These are phyloP conservation scores for Lipomyces yamadae DNA, from an alignment of 805 yeast genomes.

Conservation along the genomic window DNA sequence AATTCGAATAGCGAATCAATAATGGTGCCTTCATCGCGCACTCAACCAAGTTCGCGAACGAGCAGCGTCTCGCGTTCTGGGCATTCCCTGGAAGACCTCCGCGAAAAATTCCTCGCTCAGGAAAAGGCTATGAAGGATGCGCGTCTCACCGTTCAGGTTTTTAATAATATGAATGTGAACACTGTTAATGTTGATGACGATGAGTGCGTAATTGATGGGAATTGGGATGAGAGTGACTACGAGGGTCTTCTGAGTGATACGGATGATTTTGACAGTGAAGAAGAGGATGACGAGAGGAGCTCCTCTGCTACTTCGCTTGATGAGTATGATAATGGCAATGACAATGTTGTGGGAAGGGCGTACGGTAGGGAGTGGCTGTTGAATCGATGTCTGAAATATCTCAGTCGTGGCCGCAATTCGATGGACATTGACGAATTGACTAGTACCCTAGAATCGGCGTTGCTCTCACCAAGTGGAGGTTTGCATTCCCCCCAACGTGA, in stretches of 20 bases:
- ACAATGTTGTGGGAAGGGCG: background rate
- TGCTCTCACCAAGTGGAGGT: constrained; percentile 15
- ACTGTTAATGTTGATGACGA: constrained; percentile 6
- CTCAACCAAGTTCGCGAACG: background rate
- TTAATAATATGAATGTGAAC: background rate
- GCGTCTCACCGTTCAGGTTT: constrained; percentile 1
- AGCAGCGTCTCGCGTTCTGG: background rate
- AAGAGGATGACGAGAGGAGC: constrained; percentile 3
- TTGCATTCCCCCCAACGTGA: background rate
- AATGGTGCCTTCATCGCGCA: background rate
- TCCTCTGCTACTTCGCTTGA: constrained; percentile 19
- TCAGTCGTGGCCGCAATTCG: constrained; percentile 1
- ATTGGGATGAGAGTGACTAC: constrained; percentile 13
- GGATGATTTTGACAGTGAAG: constrained; percentile 19
- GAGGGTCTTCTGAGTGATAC: constrained; percentile 29
- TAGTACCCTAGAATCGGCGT: constrained; percentile 18
- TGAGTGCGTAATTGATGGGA: background rate
- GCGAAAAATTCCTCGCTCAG: constrained; percentile 15
- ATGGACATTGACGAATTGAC: constrained; percentile 32
- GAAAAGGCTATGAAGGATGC: constrained; percentile 21
- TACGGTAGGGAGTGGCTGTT: constrained; percentile 31
- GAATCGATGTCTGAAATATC: constrained; percentile 18
- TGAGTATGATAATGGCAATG: constrained; percentile 9
- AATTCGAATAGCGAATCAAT: background rate
- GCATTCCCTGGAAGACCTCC: background rate